These are phyloP conservation scores for Rhizopus sp. DNA, from an alignment of 371 early-diverging fungal genomes.

Conservation along the genomic window DNA sequence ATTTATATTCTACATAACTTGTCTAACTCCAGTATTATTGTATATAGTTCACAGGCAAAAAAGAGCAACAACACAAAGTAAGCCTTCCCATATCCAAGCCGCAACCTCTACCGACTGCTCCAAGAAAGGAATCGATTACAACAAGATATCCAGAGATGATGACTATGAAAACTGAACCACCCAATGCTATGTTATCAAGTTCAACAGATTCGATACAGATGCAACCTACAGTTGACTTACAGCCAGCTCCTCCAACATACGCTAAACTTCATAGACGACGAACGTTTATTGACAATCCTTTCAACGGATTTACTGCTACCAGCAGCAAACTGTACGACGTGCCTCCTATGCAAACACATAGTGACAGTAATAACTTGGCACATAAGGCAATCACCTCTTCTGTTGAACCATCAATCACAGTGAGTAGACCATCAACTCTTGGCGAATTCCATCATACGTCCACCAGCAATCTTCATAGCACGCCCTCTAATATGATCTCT, in stretches of 20 bases:
- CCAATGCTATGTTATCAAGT: background rate
- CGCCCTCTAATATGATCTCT: conserved; percentile 38
- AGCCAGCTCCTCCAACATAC: conserved; percentile 16
- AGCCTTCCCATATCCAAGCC: conserved; percentile 15
- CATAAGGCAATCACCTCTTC: conserved; percentile 9
- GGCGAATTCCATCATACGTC: conserved; percentile 23
- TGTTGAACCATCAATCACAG: conserved; percentile 7
- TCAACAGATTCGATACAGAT: background rate
- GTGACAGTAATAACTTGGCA: conserved; percentile 2
- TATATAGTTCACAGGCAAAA: conserved; percentile 11
- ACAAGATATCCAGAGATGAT: conserved; percentile 17
- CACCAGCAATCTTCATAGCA: conserved; percentile 14
- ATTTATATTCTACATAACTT: background rate
- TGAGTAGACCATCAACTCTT: conserved; percentile 12
- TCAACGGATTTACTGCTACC: conserved; percentile 56
- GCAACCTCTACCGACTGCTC: conserved; percentile 27
- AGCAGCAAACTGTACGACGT: conserved; percentile 26
- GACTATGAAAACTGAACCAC: background rate
- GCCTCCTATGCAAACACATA: conserved; percentile 20
- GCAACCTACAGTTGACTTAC: background rate
- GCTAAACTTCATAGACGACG: conserved; percentile 34
- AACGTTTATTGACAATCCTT: conserved; percentile 66
- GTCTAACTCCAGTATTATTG: background rate
- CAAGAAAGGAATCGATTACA: conserved; percentile 23
- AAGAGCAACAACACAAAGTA: background rate